Evolutionary conservation across 208 protist genomes (phyloP), one percentile per base, ranked within the genome.

Genomic region (Wallacemonas collosoma): DNA sequence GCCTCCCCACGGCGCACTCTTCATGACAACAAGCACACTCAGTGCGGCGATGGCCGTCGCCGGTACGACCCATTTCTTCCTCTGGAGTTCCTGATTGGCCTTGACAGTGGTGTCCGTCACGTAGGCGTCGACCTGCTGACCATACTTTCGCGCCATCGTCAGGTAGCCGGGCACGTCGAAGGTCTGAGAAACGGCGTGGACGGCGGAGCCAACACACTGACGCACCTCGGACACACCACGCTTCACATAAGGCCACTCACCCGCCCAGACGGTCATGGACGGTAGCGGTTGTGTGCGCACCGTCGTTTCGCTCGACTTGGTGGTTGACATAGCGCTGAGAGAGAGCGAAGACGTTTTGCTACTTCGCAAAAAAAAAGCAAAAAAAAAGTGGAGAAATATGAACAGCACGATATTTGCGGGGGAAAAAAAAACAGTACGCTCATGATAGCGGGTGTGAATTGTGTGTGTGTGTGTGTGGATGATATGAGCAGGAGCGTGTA

Each of bases 241-340:
- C 73, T 85, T 86, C 54, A 93, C 85, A 69, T 86, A 92, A 39
- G 78, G 77, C 90, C 90, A 95, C 81, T 95, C 90, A 7, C 88
- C 88, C 36, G 73, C 82, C 88, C 90, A 95, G 39, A 92, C 71
- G 5, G 80, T 61, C 1, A 93, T 53, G 26, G 75, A 72, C 26
- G 61, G 75, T 35, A 68, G 55, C 9, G 45, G 40, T 26, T 26
- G 26, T 4, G 54, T 17, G 36, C 44, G 5, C 5, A 2, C 26
- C 15, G 48, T 4, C 3, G 17, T 9, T 6, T 39, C 3, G 15
- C 36, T 4, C 14, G 53, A 36, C 53, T 66, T 5, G 14, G 39
- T 5, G 6, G n/a, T 17, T 51, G 61, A 17, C 48, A 47, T 65
- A 36, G 12, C 62, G 44, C 57, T 48, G 17, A 51, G n/a, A 63